These are phyloP conservation scores for Huntiella omanensis DNA, from an alignment of 2,329 filamentous ascomycete genomes.

Conservation along the genomic window DNA sequence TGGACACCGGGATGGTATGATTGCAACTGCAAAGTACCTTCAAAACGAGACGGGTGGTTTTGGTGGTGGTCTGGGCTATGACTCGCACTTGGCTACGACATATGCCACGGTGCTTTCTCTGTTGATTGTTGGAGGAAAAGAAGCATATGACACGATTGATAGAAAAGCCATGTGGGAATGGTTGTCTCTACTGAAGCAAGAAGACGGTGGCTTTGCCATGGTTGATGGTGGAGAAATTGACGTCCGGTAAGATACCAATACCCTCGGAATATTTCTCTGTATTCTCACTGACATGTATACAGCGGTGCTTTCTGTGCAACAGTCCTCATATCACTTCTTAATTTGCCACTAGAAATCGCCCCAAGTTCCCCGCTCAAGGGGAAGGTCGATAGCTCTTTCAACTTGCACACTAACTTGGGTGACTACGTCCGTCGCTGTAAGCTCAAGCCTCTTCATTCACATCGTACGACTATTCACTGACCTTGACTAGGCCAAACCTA, in stretches of 20 bases:
- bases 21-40: slow-evolving; percentile 58
- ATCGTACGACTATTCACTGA: background rate
- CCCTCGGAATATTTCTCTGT: background rate
- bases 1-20: slow-evolving; percentile 48
- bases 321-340: slow-evolving; percentile 64
- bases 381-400: slow-evolving; percentile 7
- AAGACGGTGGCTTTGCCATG: slow-evolving; percentile 78
- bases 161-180: slow-evolving; percentile 78
- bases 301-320: slow-evolving; percentile 79
- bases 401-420: slow-evolving; percentile 29
- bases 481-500: slow-evolving; percentile 56
- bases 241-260: slow-evolving; percentile 42
- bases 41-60: slow-evolving; percentile 77
- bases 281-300: background rate
- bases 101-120: slow-evolving; percentile 72
- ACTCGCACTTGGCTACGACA: slow-evolving; percentile 71
- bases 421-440: slow-evolving; percentile 67
- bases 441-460: slow-evolving; percentile 18
- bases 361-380: slow-evolving; percentile 6
- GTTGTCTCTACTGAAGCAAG: slow-evolving; percentile 70
- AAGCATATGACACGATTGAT: slow-evolving; percentile 58
- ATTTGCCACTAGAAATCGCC: slow-evolving; percentile 56
- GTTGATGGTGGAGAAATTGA: slow-evolving; percentile 77
- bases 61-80: slow-evolving; percentile 81
- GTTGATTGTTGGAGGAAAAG: slow-evolving; percentile 56